phyloP scores from a whole-genome alignment of 2,329 filamentous ascomycete genomes.

The Colletotrichum godetiae region DNA sequence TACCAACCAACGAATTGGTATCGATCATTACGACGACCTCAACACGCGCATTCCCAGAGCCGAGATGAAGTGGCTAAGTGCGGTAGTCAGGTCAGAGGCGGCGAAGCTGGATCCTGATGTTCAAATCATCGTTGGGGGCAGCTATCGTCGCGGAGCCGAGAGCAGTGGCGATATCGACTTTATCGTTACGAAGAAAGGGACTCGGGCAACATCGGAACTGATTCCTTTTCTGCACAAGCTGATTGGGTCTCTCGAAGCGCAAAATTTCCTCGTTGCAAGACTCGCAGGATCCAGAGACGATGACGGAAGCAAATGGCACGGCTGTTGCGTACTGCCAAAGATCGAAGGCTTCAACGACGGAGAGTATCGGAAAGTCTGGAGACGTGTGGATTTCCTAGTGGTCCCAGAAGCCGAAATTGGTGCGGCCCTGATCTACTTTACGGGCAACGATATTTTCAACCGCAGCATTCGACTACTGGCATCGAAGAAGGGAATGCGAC shows the following conservation, averaged over 20 bases:
- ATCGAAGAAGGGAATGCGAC: constrained; percentile 81
- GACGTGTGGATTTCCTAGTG: constrained; percentile 85
- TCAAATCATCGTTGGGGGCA: constrained; percentile 82
- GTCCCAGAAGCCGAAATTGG: constrained; percentile 85
- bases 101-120: constrained; percentile 70
- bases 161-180: constrained; percentile 87
- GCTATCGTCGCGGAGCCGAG: constrained; percentile 82
- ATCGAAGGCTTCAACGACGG: constrained; percentile 46
- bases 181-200: constrained; percentile 78
- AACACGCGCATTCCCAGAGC: constrained; percentile 79
- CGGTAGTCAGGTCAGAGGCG: constrained; percentile 70
- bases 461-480: constrained; percentile 84
- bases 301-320: constrained; percentile 86
- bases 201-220: constrained; percentile 65
- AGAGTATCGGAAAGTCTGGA: constrained; percentile 68
- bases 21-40: constrained; percentile 85
- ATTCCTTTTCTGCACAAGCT: constrained; percentile 71
- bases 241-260: constrained; percentile 68
- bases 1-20: constrained; percentile 76
- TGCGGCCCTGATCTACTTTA: constrained; percentile 93
- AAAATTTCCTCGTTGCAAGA: constrained; percentile 75
- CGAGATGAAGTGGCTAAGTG: constrained; percentile 79
- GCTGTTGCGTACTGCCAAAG: constrained; percentile 78
- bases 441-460: constrained; percentile 95
- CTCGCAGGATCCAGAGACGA: constrained; percentile 68